Percentiles rank a stretch among this genome's conserved stretches.
Conservation (phyloP, 2,329 filamentous ascomycete species). For the Aspergillus candidus region DNA sequence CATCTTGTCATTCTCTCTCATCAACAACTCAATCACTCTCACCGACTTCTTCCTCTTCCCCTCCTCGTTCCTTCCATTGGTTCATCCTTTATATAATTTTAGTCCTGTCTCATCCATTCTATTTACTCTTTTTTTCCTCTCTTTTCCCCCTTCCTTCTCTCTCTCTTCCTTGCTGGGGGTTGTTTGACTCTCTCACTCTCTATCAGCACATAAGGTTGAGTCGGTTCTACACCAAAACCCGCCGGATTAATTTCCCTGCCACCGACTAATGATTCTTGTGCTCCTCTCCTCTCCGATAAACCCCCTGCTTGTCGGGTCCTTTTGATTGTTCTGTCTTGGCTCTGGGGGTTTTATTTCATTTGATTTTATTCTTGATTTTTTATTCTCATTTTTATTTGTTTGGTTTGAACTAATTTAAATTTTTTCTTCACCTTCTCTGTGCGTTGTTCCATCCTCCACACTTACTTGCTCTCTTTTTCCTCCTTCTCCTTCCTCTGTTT, state of each 20-base stretch:
- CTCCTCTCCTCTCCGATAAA: background rate
- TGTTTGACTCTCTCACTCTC: background rate
- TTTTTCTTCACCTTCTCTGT: constrained; percentile 5
- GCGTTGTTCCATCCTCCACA: constrained; percentile 1
- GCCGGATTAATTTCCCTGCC: too few relatives aligned
- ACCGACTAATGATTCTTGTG: background rate
- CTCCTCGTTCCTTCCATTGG: constrained; percentile 3
- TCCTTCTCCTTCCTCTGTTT: constrained; percentile 1
- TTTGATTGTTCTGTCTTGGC: background rate
- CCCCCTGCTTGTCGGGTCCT: constrained; percentile 3
- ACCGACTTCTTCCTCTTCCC: background rate
- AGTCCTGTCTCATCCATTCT: constrained; percentile 1
- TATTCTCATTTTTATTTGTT: too few relatives aligned
- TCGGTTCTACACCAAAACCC: background rate
- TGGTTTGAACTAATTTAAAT: constrained; percentile 1
- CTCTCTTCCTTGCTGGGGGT: constrained; percentile 1
- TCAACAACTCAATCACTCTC: background rate
- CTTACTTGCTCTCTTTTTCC: background rate
- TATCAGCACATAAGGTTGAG: background rate
- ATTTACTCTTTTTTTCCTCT: background rate
- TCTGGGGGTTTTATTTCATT: background rate
- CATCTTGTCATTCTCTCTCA: background rate
- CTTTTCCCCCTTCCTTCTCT: background rate
- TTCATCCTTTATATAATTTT: constrained; percentile 1
- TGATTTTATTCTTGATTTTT: background rate